These are phyloP conservation scores for Amphibolis antarctica DNA, from an alignment of 106 monocot species.

Conservation along the genomic window DNA sequence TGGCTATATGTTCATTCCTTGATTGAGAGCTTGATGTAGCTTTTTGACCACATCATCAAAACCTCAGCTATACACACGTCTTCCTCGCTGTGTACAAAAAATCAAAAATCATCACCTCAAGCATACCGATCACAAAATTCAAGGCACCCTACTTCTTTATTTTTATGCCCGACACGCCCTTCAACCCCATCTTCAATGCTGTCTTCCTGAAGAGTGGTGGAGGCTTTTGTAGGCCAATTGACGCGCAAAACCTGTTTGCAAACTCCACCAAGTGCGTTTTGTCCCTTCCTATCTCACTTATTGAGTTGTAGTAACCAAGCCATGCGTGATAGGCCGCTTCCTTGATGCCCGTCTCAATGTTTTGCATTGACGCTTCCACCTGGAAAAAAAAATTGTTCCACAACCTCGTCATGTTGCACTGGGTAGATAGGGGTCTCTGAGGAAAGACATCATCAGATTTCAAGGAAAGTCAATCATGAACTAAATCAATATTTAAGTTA, in stretches of 20 bases:
- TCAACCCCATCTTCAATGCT: constrained; percentile 91
- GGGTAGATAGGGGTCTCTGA: neutral
- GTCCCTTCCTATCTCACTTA: constrained; percentile 65
- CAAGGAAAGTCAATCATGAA: neutral
- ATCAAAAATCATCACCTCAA: too few relatives aligned
- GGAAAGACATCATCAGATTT: neutral
- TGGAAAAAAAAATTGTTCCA: constrained; percentile 3
- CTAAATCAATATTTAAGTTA: too few relatives aligned
- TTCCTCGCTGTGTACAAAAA: too few relatives aligned
- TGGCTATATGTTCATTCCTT: too few relatives aligned
- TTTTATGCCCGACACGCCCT: constrained; percentile 62
- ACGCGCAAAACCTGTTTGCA: constrained; percentile 59
- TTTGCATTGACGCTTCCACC: constrained; percentile 65
- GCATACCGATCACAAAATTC: too few relatives aligned
- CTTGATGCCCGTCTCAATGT: constrained; percentile 62
- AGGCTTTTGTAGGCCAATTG: constrained; percentile 60
- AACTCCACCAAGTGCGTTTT: constrained; percentile 78
- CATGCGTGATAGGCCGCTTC: constrained; percentile 97
- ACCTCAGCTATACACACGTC: too few relatives aligned
- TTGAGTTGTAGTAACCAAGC: constrained; percentile 96
- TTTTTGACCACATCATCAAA: too few relatives aligned
- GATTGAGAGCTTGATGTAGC: too few relatives aligned
- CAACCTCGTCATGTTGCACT: neutral
- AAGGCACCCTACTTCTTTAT: constrained; percentile 11
- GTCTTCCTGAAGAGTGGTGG: constrained; percentile 78